These are phyloP conservation scores for Borealophlyctis nickersoniae DNA, from an alignment of 192 early-diverging fungal species.

Conservation along the genomic window DNA sequence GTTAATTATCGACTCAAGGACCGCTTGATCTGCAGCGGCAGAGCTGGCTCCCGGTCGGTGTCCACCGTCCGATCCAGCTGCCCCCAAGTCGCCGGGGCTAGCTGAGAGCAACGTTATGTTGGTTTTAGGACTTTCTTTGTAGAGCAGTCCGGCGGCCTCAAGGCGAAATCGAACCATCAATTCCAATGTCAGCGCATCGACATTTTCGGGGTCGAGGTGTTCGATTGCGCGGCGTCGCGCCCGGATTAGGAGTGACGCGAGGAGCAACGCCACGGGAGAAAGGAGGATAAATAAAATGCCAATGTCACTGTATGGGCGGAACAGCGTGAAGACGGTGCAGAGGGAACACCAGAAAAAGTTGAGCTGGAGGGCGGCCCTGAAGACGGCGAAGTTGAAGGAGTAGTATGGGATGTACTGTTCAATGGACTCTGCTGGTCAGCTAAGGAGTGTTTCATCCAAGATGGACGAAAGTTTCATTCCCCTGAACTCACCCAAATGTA, in stretches of 20 bases:
- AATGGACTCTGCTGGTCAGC: constrained; percentile 9
- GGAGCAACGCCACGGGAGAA: constrained; percentile 21
- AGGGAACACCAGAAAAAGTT: constrained; percentile 41
- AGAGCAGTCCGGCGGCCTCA: constrained; percentile 23
- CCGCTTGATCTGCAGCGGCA: constrained; percentile 7
- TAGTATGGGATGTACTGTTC: constrained; percentile 47
- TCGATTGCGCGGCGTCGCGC: constrained; percentile 24
- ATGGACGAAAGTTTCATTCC: constrained; percentile 3
- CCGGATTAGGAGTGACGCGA: constrained; percentile 21
- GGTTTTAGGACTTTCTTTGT: constrained; percentile 14
- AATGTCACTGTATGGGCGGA: constrained; percentile 39
- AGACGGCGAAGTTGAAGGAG: constrained; percentile 30
- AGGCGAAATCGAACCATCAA: constrained; percentile 37
- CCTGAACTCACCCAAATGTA: constrained; percentile 24
- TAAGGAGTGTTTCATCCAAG: neutral
- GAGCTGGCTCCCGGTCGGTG: neutral
- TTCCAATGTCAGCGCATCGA: constrained; percentile 31
- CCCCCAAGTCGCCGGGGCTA: constrained; percentile 22
- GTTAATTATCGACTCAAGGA: constrained; percentile 31
- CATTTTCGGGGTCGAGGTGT: constrained; percentile 8
- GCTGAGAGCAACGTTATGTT: constrained; percentile 6
- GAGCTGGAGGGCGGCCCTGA: constrained; percentile 31
- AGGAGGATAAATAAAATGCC: constrained; percentile 40
- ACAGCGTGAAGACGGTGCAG: constrained; percentile 31
- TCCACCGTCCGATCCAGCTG: neutral